A percentile compares a stretch with the other conserved stretches of the same genome.
Conservation (phyloP, 805 yeast genomes). For the Ogataea nitratoaversa region DNA sequence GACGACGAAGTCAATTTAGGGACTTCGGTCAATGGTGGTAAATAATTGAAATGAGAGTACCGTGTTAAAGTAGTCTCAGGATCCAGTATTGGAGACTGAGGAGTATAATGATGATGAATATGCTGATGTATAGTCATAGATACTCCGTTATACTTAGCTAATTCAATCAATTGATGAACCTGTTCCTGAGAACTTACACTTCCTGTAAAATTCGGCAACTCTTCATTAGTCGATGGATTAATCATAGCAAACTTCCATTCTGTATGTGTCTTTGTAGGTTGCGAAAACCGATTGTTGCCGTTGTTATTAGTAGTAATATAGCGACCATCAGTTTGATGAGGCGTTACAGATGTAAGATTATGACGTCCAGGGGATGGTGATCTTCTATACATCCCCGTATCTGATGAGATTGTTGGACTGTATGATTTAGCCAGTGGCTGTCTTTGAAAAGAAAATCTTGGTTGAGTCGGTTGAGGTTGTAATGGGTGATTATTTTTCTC, state of each 20-base stretch:
- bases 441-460: constrained; percentile 13
- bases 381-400: constrained; percentile 4
- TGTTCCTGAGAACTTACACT: constrained; percentile 47
- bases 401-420: constrained; percentile 7
- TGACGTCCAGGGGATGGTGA: constrained; percentile 11
- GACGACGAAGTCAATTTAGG: constrained; percentile 65
- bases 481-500: neutral
- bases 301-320: neutral
- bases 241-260: constrained; percentile 63
- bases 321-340: constrained; percentile 5
- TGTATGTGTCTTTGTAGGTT: constrained; percentile 30
- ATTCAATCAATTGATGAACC: constrained; percentile 53
- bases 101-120: constrained; percentile 71
- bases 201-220: constrained; percentile 43
- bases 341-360: neutral
- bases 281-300: constrained; percentile 13
- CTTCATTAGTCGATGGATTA: constrained; percentile 40
- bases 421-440: constrained; percentile 14
- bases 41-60: constrained; percentile 67
- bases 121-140: constrained; percentile 79
- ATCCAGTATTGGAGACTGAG: constrained; percentile 37
- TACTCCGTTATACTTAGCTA: constrained; percentile 55
- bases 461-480: constrained; percentile 1
- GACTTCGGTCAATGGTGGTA: constrained; percentile 66
- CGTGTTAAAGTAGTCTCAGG: constrained; percentile 55